phyloP scores from a whole-genome alignment of 805 yeast species.

The Pichia exigua region DNA sequence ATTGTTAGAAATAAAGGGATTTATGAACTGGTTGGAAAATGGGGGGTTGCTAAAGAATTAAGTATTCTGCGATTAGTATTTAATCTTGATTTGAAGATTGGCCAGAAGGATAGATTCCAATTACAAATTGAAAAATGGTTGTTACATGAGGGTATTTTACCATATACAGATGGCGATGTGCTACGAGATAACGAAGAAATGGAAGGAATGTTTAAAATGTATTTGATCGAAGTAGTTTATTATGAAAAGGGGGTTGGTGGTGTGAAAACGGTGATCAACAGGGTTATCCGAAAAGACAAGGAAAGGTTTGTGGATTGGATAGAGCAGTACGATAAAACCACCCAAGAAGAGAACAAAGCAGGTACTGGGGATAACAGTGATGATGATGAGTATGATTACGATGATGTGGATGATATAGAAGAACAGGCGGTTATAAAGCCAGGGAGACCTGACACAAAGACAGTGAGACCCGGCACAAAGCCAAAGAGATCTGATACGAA shows the following conservation, averaged over 20 bases:
- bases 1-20: not conserved
- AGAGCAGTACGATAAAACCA: not conserved
- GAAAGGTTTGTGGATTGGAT: not conserved
- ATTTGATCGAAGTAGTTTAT: not conserved
- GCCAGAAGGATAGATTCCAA: not conserved
- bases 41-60: not conserved
- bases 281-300: not conserved
- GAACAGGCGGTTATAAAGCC: not conserved
- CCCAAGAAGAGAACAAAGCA: not conserved
- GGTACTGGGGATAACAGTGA: not conserved
- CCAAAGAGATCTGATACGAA: not conserved
- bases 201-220: not conserved
- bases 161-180: not conserved
- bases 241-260: not conserved
- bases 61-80: not conserved
- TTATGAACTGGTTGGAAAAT: not conserved
- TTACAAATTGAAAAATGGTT: not conserved
- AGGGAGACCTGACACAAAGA: not conserved
- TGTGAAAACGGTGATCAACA: not conserved
- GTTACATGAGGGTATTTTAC: not conserved
- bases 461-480: not conserved
- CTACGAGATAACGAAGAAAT: not conserved
- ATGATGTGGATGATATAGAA: not conserved
- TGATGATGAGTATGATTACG: not conserved
- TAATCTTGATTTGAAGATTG: not conserved